Conservation (phyloP, 352 stramenopile species). For the Globisporangium perplexum region DNA sequence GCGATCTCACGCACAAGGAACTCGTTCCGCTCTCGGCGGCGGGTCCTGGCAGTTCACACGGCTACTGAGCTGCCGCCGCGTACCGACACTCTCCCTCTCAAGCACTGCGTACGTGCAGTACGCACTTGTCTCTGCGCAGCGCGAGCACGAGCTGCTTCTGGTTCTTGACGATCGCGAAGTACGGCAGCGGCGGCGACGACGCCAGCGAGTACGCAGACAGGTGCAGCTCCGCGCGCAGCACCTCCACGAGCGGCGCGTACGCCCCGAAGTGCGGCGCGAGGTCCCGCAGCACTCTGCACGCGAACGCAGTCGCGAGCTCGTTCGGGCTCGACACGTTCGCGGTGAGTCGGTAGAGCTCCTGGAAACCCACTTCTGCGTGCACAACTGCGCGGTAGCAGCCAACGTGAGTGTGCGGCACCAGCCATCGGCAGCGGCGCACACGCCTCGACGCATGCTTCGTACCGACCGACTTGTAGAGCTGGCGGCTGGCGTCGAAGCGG, state of each 20-base stretch:
- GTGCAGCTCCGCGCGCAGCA: conserved; percentile 38
- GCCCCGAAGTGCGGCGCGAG: conserved; percentile 49
- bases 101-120: neutral
- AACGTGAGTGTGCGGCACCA: neutral
- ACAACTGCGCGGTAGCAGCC: conserved; percentile 27
- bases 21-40: conserved; percentile 41
- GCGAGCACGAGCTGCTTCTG: conserved; percentile 47
- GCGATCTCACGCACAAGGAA: conserved; percentile 50
- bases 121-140: conserved; percentile 42
- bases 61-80: neutral
- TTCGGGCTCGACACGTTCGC: conserved; percentile 48
- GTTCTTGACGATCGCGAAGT: conserved; percentile 64
- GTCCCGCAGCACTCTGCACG: conserved; percentile 46
- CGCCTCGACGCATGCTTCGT: neutral
- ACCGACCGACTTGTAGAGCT: conserved; percentile 66
- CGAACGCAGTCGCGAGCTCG: conserved; percentile 55
- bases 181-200: conserved; percentile 20
- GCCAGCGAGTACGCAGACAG: conserved; percentile 35
- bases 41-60: conserved; percentile 16
- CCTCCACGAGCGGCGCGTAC: conserved; percentile 35
- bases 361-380: conserved; percentile 57
- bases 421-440: neutral
- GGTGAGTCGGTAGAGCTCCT: conserved; percentile 54
- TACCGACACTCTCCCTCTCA: neutral
- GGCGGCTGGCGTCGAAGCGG: conserved; percentile 42